Percentiles rank a stretch among this genome's conserved stretches.
Conservation (phyloP, 1,139 yeast species). For the Suhomyces wounanorum region DNA sequence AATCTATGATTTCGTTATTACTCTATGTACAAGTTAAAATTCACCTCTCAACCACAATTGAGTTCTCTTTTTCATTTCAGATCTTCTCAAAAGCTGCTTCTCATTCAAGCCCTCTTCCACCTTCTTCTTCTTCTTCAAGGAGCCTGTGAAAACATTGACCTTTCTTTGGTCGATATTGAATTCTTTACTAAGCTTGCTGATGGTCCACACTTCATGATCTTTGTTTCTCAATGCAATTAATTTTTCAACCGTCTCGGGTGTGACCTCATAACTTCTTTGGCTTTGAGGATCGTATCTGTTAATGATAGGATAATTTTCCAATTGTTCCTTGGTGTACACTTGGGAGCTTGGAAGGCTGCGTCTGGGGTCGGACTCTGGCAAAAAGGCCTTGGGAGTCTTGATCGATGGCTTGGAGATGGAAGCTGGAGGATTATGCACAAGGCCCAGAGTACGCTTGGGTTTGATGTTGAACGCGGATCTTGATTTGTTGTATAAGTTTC, state of each 20-base stretch:
- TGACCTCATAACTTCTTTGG: constrained; percentile 59
- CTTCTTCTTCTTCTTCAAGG: constrained; percentile 17
- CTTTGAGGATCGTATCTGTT: constrained; percentile 32
- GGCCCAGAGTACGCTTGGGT: constrained; percentile 42
- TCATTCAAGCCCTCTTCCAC: constrained; percentile 18
- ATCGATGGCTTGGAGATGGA: constrained; percentile 19
- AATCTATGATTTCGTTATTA: constrained; percentile 1
- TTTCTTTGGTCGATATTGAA: constrained; percentile 42
- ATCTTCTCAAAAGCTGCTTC: constrained; percentile 42
- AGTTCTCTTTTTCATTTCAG: constrained; percentile 52
- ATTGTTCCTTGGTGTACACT: constrained; percentile 40
- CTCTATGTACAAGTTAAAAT: constrained; percentile 20
- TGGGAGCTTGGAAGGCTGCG: constrained; percentile 31
- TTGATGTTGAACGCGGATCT: constrained; percentile 48
- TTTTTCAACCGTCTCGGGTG: constrained; percentile 60
- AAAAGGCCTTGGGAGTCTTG: constrained; percentile 69
- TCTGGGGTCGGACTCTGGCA: constrained; percentile 68
- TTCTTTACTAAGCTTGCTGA: constrained; percentile 65
- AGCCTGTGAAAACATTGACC: constrained; percentile 31
- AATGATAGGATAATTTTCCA: constrained; percentile 57
- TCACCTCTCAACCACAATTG: constrained; percentile 66
- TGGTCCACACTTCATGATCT: constrained; percentile 68
- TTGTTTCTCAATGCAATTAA: constrained; percentile 60
- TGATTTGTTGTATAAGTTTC: constrained; percentile 38
- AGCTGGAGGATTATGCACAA: constrained; percentile 44